phyloP scores from a whole-genome alignment of 805 yeast species.

The Scheffersomyces amazonensis region DNA sequence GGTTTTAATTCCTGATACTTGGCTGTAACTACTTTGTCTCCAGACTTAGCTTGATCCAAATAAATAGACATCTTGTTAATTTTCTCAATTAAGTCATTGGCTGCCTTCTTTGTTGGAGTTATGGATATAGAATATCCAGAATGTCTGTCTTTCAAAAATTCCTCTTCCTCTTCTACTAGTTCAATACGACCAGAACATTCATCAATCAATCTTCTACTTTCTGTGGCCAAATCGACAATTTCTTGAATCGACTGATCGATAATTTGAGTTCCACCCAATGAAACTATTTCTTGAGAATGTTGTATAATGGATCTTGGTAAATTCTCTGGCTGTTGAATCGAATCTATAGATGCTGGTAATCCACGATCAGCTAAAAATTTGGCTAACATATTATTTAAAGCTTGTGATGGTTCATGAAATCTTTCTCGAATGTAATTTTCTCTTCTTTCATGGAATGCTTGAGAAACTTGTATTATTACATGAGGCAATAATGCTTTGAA shows the following conservation, averaged over 20 bases:
- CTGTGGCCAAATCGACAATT: slow-evolving; percentile 39
- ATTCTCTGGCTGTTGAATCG: slow-evolving; percentile 53
- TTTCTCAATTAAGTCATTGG: slow-evolving; percentile 34
- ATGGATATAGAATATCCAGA: slow-evolving; percentile 54
- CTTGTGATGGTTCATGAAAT: slow-evolving; percentile 44
- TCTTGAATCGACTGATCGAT: slow-evolving; percentile 44
- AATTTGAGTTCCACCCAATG: slow-evolving; percentile 49
- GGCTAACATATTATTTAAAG: slow-evolving; percentile 43
- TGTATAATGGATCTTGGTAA: slow-evolving; percentile 57
- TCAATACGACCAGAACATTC: slow-evolving; percentile 45
- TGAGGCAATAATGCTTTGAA: slow-evolving; percentile 68
- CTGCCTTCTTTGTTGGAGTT: slow-evolving; percentile 47
- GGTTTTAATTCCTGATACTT: slow-evolving; percentile 50
- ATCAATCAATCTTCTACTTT: slow-evolving; percentile 40
- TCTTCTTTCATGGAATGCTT: slow-evolving; percentile 66
- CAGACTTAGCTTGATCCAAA: slow-evolving; percentile 53
- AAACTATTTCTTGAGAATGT: slow-evolving; percentile 52
- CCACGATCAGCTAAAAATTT: slow-evolving; percentile 45
- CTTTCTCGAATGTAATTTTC: slow-evolving; percentile 48
- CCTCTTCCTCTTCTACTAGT: slow-evolving; percentile 57
- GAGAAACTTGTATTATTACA: slow-evolving; percentile 60
- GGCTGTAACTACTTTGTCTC: slow-evolving; percentile 53
- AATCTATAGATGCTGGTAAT: slow-evolving; percentile 63
- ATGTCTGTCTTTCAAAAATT: slow-evolving; percentile 43
- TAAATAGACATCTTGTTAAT: slow-evolving; percentile 46